Evolutionary conservation across 108 stramenopile genomes (phyloP).

Genomic region (Parietichytrium sp.): DNA sequence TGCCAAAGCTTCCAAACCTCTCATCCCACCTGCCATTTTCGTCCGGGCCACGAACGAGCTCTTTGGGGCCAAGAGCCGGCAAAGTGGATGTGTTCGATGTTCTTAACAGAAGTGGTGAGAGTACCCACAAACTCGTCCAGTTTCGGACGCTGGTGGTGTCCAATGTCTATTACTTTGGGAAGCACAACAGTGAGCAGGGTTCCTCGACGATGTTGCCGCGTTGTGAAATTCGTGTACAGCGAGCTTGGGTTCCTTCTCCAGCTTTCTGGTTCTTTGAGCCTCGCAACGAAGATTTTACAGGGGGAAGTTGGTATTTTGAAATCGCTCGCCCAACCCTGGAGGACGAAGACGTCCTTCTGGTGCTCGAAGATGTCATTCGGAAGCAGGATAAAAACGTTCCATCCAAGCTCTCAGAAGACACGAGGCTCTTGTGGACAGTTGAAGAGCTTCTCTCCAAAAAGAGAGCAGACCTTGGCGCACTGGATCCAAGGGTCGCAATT

Average conservation of each 20-base stretch:
- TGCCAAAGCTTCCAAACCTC: no score
- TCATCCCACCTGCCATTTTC: no score
- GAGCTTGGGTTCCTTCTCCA: neutral
- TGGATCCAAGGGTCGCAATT: neutral
- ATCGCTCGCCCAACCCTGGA: neutral
- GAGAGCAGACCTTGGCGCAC: neutral
- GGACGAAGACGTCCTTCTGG: neutral
- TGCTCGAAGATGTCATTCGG: no score
- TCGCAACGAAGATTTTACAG: neutral
- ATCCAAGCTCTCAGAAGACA: neutral
- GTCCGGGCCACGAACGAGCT: no score
- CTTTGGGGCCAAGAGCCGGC: no score
- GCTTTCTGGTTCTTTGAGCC: conserved; percentile 23
- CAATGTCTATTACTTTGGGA: no score
- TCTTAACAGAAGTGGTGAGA: no score
- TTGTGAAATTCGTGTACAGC: neutral
- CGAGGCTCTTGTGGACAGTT: neutral
- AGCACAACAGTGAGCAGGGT: no score
- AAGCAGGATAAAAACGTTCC: neutral
- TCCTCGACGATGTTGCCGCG: no score
- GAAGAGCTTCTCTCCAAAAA: neutral
- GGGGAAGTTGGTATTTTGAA: conserved; percentile 12
- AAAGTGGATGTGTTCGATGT: no score
- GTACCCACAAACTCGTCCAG: no score
- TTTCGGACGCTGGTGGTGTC: no score